These are phyloP conservation scores for Termitomyces sp. DNA, from an alignment of 1,284 basidiomycete species.

Conservation along the genomic window DNA sequence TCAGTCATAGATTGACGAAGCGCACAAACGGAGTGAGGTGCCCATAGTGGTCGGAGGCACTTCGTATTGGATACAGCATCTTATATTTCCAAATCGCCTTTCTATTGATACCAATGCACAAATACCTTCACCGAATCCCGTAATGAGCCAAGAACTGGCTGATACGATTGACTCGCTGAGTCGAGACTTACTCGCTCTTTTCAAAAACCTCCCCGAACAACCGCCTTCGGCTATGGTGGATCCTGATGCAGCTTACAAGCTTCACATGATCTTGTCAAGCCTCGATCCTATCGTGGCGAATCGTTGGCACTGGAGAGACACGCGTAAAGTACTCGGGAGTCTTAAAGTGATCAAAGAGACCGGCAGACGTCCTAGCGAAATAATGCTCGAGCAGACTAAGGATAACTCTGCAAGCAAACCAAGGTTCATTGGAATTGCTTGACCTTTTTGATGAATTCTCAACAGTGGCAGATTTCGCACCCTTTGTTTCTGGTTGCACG, in stretches of 20 bases:
- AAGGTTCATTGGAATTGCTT: constrained; percentile 33
- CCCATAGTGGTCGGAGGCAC: constrained; percentile 95
- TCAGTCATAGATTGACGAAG: constrained; percentile 59
- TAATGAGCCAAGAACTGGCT: constrained; percentile 33
- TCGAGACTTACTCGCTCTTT: constrained; percentile 43
- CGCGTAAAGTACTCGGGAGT: constrained; percentile 83
- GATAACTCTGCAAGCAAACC: constrained; percentile 32
- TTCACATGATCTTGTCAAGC: constrained; percentile 64
- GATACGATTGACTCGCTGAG: constrained; percentile 40
- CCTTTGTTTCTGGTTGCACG: constrained; percentile 90
- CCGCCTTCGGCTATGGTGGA: constrained; percentile 47
- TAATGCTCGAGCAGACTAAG: constrained; percentile 61
- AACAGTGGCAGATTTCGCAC: constrained; percentile 62
- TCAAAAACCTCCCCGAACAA: constrained; percentile 47
- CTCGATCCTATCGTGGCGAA: constrained; percentile 77
- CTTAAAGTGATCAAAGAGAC: constrained; percentile 78
- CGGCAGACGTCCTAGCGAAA: constrained; percentile 62
- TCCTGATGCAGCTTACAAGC: constrained; percentile 48
- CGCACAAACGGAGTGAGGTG: constrained; percentile 55
- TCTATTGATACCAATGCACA: constrained; percentile 17
- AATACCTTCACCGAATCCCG: background rate
- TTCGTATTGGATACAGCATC: constrained; percentile 95
- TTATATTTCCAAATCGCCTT: constrained; percentile 76
- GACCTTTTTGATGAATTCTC: constrained; percentile 2
- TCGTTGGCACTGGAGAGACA: constrained; percentile 95